Conservation (phyloP, 2,329 filamentous ascomycete genomes). For the Coniochaeta hoffmannii region DNA sequence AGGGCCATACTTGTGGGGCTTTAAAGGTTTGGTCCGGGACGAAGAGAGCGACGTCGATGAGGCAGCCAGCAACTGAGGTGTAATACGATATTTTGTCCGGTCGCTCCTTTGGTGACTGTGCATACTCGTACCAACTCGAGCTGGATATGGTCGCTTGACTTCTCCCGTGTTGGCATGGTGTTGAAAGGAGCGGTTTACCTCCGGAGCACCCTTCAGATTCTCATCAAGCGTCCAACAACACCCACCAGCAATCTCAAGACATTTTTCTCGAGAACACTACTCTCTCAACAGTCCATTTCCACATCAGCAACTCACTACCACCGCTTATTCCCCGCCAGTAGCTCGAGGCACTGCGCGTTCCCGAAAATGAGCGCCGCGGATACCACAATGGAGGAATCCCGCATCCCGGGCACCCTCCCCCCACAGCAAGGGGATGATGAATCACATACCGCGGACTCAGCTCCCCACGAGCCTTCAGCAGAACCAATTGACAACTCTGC, state of each 20-base stretch:
- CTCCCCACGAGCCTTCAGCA: background rate
- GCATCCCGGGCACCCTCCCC: background rate
- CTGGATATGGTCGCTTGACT: too few relatives aligned
- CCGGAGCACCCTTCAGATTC: background rate
- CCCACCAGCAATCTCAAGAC: background rate
- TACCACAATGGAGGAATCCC: background rate
- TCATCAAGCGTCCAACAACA: background rate
- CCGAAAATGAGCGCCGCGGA: background rate
- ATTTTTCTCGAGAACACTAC: background rate
- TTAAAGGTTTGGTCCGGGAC: background rate
- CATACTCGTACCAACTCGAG: too few relatives aligned
- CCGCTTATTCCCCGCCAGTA: background rate
- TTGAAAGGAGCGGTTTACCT: background rate
- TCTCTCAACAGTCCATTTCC: background rate
- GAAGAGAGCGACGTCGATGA: background rate
- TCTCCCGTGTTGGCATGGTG: background rate
- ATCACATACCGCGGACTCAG: background rate
- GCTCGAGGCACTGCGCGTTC: background rate
- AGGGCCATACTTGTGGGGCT: background rate
- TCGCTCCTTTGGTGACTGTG: background rate
- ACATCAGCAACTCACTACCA: background rate
- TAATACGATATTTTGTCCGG: background rate
- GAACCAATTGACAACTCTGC: background rate
- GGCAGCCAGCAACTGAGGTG: background rate
- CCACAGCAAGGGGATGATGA: background rate